Evolutionary conservation across 2,329 filamentous ascomycete genomes (phyloP).

Genomic region (Trichophyton simii): DNA sequence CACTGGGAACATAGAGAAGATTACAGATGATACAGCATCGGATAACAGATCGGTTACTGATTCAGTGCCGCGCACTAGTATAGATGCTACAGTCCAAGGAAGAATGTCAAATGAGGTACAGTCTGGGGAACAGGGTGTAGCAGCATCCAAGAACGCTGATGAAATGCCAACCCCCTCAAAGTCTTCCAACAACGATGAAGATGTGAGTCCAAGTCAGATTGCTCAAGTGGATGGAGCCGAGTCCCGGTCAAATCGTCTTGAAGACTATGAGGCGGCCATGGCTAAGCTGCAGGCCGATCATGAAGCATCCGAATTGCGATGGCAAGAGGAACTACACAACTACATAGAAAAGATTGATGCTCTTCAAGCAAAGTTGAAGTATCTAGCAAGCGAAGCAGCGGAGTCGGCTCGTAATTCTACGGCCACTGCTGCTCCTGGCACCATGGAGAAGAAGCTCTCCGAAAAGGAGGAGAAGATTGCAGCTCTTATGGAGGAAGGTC

Average conservation of each 20-base stretch:
- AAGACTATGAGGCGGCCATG: conserved; percentile 35
- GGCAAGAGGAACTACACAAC: conserved; percentile 69
- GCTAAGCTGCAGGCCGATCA: conserved; percentile 39
- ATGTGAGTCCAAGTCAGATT: conserved; percentile 10
- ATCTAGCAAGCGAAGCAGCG: conserved; percentile 66
- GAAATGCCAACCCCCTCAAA: background rate
- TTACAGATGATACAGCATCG: conserved; percentile 17
- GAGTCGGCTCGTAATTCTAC: conserved; percentile 61
- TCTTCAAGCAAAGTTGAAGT: conserved; percentile 79
- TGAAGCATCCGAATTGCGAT: conserved; percentile 42
- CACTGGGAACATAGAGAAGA: conserved; percentile 14
- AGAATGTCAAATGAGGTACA: conserved; percentile 15
- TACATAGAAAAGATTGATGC: conserved; percentile 87
- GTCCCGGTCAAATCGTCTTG: conserved; percentile 10
- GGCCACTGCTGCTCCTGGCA: conserved; percentile 50
- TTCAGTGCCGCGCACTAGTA: conserved; percentile 17
- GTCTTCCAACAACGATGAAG: background rate
- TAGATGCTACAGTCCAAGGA: conserved; percentile 18
- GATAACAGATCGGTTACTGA: conserved; percentile 9
- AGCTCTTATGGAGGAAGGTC: conserved; percentile 80
- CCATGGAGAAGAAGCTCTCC: conserved; percentile 62
- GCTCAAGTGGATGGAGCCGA: conserved; percentile 12
- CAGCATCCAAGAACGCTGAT: background rate
- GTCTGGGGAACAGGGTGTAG: background rate
- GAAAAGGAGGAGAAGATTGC: conserved; percentile 89